Conservation (phyloP, 306 rosid genomes). For the Citrullus mucosospermus region DNA sequence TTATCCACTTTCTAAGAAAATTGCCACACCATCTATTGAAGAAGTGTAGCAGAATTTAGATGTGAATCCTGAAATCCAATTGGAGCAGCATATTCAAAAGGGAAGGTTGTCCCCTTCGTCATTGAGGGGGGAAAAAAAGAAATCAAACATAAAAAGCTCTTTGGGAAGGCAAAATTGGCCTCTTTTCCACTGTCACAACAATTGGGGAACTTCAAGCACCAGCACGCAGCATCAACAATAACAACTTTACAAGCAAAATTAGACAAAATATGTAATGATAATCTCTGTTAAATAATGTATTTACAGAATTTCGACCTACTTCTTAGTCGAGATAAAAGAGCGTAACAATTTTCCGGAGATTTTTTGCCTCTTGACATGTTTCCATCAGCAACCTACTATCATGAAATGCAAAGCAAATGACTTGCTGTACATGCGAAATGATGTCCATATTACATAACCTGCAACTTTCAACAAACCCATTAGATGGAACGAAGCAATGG, state of each 20-base stretch:
- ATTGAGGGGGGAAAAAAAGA: neutral
- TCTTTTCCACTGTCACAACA: neutral
- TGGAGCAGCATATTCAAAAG: neutral
- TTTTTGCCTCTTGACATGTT: constrained; percentile 98
- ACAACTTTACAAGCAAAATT: constrained; percentile 1
- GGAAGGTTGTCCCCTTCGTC: neutral
- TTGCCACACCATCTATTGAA: neutral
- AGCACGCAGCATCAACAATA: neutral
- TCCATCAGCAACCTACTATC: constrained; percentile 97
- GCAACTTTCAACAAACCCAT: constrained; percentile 23
- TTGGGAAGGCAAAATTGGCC: constrained; percentile 3
- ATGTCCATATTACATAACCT: constrained; percentile 98
- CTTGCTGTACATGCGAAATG: constrained; percentile 93
- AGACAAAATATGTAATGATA: neutral
- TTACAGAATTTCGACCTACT: neutral
- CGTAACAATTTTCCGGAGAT: constrained; percentile 86
- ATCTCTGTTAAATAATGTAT: neutral
- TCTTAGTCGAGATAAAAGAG: constrained; percentile 82
- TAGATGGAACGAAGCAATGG: neutral
- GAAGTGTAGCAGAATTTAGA: neutral
- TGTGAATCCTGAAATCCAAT: neutral
- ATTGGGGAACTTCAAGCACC: neutral
- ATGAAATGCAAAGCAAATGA: constrained; percentile 97
- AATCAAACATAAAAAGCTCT: neutral
- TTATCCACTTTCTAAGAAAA: neutral